Percentiles rank a stretch among this genome's conserved stretches.
phyloP scores from a whole-genome alignment of 2,329 filamentous ascomycete genomes.

The Colletotrichum camelliae region DNA sequence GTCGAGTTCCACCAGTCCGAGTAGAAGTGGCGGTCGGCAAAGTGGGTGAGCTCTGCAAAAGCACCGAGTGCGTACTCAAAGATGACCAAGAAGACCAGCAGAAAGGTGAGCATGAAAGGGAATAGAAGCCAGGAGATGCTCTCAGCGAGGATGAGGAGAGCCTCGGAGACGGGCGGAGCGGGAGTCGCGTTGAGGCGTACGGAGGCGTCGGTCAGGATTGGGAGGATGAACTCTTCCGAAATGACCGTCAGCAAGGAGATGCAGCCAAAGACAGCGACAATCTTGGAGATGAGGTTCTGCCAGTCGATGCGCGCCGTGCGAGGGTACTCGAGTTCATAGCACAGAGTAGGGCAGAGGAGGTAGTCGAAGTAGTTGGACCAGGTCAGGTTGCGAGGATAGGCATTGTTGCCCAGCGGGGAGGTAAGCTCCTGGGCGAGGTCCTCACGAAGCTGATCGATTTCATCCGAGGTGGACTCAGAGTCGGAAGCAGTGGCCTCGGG shows the following conservation, averaged over 20 bases:
- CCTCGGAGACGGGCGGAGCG: slow-evolving; percentile 61
- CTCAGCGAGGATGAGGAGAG: slow-evolving; percentile 81
- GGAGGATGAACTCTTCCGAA: slow-evolving; percentile 94
- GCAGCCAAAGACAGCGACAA: slow-evolving; percentile 90
- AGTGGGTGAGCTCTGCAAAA: slow-evolving; percentile 91
- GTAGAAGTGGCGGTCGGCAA: slow-evolving; percentile 95
- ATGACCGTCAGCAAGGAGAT: slow-evolving; percentile 93
- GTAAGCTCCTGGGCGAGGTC: slow-evolving; percentile 90
- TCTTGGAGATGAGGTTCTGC: slow-evolving; percentile 83
- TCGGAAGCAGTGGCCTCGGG: slow-evolving; percentile 25
- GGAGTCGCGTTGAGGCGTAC: slow-evolving; percentile 49
- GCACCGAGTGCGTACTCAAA: slow-evolving; percentile 97
- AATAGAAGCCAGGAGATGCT: slow-evolving; percentile 91
- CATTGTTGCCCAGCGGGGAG: slow-evolving; percentile 86
- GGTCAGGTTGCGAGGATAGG: slow-evolving; percentile 89
- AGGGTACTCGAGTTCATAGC: slow-evolving; percentile 97
- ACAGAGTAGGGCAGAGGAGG: slow-evolving; percentile 90
- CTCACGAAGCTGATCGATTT: slow-evolving; percentile 76
- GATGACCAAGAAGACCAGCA: slow-evolving; percentile 96
- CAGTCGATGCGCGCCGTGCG: slow-evolving; percentile 78
- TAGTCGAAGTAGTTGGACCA: slow-evolving; percentile 84
- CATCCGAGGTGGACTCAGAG: slow-evolving; percentile 43
- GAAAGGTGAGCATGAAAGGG: slow-evolving; percentile 95
- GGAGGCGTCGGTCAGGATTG: slow-evolving; percentile 78
- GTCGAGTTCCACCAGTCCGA: slow-evolving; percentile 77